Base-by-base conservation (phyloP, 805 yeast species). In the Wilhelminamyces savonicus region DNA sequence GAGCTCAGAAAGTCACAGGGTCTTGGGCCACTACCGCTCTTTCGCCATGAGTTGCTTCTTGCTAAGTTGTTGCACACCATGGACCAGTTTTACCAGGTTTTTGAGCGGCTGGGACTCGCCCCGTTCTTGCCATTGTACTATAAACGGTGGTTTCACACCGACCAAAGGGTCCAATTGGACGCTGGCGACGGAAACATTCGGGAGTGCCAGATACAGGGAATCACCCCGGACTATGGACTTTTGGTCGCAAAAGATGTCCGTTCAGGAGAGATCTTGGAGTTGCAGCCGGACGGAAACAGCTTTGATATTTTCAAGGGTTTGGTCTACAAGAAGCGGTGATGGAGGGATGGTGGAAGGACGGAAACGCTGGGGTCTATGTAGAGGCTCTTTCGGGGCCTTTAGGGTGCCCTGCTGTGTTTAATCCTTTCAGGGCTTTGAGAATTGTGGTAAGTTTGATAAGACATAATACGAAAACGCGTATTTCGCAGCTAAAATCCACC, bases 211-310 rank as follows among this genome's bases (percentile, higher is more conserved):
- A 76, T 92, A 28, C 59, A 67, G 23, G 98, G 98, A 2, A 88
- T 92, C 26, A 79, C 94, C 0, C 62, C 67, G 2, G 95, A 87
- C 32, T 82, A 79, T 55, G 99, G 98, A 0, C 62, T 88, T 59
- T 59, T 92, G 34, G 56, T 78, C 10, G 98, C 84, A 2, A 78
- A 75, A 36, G 95, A 83, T 39, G 52, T 78, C 6, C 46, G 55
- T 10, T 74, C 79, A 2, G 83, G 85, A 0, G 67, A 62, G 24
- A 60, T 47, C 4, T 78, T 70, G 40, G 81, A 85, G 43, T 59
- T 92, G 27, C 97, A 88, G 53, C 97, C 99, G 0, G 98, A 92
- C 55, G 98, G 99, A 1, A 92, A 92, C 52, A 85, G 97, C 3
- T 92, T 92, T 48, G 97, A 92, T 52, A 88, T 92, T 69, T 82